These are phyloP conservation scores for Aaosphaeria arxii DNA, from an alignment of 2,329 filamentous ascomycete species.

Conservation along the genomic window DNA sequence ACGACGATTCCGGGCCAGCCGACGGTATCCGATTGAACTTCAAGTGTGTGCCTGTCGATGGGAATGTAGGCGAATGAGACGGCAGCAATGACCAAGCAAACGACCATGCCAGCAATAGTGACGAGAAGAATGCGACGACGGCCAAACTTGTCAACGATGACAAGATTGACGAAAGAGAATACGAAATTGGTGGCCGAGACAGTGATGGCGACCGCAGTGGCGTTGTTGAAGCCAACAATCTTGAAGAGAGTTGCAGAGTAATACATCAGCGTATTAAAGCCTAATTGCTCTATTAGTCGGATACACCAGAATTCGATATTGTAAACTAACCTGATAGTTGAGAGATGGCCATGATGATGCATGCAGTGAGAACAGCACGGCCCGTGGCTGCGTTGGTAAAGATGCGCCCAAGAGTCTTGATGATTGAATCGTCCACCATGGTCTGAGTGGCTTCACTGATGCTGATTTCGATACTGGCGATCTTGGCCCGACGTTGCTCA, in stretches of 20 bases:
- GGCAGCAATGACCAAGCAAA: conserved; percentile 69
- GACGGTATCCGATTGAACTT: conserved; percentile 25
- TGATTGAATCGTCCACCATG: conserved; percentile 30
- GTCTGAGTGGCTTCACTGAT: conserved; percentile 29
- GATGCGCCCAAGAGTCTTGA: conserved; percentile 29
- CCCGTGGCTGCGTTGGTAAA: conserved; percentile 30
- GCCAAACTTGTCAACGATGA: conserved; percentile 76
- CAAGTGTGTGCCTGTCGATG: conserved; percentile 38
- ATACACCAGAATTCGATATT: too few relatives aligned
- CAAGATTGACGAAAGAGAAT: conserved; percentile 73
- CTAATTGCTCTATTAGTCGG: too few relatives aligned
- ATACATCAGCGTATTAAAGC: conserved; percentile 81
- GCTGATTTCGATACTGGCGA: conserved; percentile 25
- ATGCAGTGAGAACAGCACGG: conserved; percentile 35
- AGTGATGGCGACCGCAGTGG: conserved; percentile 74
- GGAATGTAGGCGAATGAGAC: conserved; percentile 66
- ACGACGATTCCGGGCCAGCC: conserved; percentile 34
- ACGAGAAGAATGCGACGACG: conserved; percentile 61
- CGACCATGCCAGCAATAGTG: conserved; percentile 63
- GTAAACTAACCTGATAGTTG: conserved; percentile 20
- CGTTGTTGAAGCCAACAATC: conserved; percentile 72
- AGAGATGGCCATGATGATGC: conserved; percentile 36
- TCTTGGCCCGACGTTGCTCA: conserved; percentile 23
- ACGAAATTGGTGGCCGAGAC: conserved; percentile 80
- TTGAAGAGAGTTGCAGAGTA: conserved; percentile 46